Base-by-base conservation (phyloP, 2,329 filamentous ascomycete genomes). In the Paraphaeosphaeria sporulosa region DNA sequence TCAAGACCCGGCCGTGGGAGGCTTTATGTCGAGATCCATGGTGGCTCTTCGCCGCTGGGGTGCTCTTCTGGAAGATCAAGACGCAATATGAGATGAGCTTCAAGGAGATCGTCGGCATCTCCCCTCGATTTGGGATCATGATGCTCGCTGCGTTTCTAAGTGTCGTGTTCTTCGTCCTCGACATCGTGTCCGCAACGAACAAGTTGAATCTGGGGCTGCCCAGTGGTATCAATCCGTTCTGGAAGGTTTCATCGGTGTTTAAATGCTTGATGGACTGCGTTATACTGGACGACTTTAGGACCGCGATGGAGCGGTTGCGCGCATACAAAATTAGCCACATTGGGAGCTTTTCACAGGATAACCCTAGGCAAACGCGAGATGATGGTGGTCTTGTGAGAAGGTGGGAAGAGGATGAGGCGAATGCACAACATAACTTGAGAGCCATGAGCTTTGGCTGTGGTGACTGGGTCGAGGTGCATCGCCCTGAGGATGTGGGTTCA, bases 261-360 rank as follows among this genome's bases (percentile, higher is more conserved):
- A 90, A 90, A 75, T 90, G 88, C 62, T 80, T 90, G 49, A 89
- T 87, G 23, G 88, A 90, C 69, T 86, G 84, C 0, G 86, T 90
- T 52, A 83, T 90, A 53, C 83, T 90, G 12, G 88, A 90, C 67
- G 88, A 90, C 68, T 90, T 90, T 82, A 89, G 89, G 68, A 88
- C 87, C 2, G 82, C 81, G 0, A 70, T 84, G 27, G 82, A 84
- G 61, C 75, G 80, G 8, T 66, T 84, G 48, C 76, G 80, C 59
- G 73, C 78, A n/a, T 78, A 81, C 67, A 79, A 79, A 52, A 74
- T 83, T 44, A 76, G 76, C 25, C 74, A 76, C 15, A 50, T 78
- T 13, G 75, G 73, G 17, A 78, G 74, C 57, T 77, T 25, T 15
- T 30, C 44, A n/a, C 38, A 40, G 38, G 38, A 40, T 6, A n/a